phyloP scores from a whole-genome alignment of 2,329 filamentous ascomycete genomes.

The Hypoxylon sp. region DNA sequence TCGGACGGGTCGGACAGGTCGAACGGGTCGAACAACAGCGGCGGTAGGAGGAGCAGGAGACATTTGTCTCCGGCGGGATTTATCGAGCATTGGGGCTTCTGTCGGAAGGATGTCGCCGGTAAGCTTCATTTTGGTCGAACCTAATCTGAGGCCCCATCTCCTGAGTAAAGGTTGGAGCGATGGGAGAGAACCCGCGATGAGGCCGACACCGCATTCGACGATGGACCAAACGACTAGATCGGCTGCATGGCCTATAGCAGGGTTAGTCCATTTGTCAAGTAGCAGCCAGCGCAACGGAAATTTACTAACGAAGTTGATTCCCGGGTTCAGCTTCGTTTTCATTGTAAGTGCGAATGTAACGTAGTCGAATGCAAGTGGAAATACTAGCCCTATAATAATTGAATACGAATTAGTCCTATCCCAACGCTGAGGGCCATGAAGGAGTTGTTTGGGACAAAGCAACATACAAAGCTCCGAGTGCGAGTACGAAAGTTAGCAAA shows the following conservation, averaged over 20 bases:
- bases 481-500: slow-evolving; percentile 36
- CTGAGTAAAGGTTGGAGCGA: slow-evolving; percentile 51
- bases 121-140: slow-evolving; percentile 5
- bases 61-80: background rate
- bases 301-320: slow-evolving; percentile 39
- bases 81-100: background rate
- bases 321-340: background rate
- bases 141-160: slow-evolving; percentile 15
- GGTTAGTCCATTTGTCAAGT: slow-evolving; percentile 6
- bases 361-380: slow-evolving; percentile 39
- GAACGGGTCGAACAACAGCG: slow-evolving; percentile 3
- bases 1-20: background rate
- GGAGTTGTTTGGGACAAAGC: background rate
- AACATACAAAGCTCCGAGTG: slow-evolving; percentile 39
- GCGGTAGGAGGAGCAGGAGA: background rate
- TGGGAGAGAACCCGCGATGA: slow-evolving; percentile 53
- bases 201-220: slow-evolving; percentile 53
- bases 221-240: slow-evolving; percentile 51
- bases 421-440: background rate
- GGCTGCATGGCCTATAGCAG: slow-evolving; percentile 19
- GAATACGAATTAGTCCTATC: slow-evolving; percentile 1
- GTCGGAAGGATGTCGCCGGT: background rate
- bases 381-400: slow-evolving; percentile 38
- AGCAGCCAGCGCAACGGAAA: background rate
- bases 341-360: slow-evolving; percentile 25